Evolutionary conservation across 2,329 filamentous ascomycete species (phyloP).

Genomic region (Orbilia javanica): DNA sequence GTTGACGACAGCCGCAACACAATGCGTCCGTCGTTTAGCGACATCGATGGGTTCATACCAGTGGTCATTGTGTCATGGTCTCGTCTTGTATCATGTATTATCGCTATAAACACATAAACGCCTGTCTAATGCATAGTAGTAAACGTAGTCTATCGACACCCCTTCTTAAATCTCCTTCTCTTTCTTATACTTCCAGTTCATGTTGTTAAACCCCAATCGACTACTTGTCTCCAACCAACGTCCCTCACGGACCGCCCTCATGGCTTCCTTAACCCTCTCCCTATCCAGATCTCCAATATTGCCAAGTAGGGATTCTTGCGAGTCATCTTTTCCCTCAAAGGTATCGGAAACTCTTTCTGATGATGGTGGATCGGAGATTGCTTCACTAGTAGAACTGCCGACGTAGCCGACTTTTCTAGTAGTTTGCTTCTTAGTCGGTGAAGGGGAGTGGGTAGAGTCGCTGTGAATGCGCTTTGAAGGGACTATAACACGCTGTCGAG

Average conservation of each 20-base stretch:
- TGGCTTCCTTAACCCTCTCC: constrained; percentile 28
- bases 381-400: background rate
- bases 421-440: background rate
- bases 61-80: too few relatives aligned
- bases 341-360: background rate
- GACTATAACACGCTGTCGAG: too few relatives aligned
- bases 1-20: constrained; percentile 30
- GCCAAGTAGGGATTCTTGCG: constrained; percentile 33
- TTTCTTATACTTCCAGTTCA: constrained; percentile 39
- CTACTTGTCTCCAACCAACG: constrained; percentile 42
- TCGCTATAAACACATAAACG: background rate
- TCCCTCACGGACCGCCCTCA: constrained; percentile 36
- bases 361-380: background rate
- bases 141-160: background rate
- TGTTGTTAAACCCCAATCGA: constrained; percentile 36
- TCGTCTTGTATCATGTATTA: too few relatives aligned
- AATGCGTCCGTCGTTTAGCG: too few relatives aligned
- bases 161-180: constrained; percentile 34
- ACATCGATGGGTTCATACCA: too few relatives aligned
- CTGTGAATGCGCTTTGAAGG: background rate
- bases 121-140: background rate
- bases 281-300: constrained; percentile 31
- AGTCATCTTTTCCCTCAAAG: constrained; percentile 31
- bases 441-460: background rate
- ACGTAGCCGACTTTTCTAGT: background rate